These are phyloP conservation scores for Metroxylon sagu DNA, from an alignment of 176 grass and related monocot genomes.

Conservation along the genomic window DNA sequence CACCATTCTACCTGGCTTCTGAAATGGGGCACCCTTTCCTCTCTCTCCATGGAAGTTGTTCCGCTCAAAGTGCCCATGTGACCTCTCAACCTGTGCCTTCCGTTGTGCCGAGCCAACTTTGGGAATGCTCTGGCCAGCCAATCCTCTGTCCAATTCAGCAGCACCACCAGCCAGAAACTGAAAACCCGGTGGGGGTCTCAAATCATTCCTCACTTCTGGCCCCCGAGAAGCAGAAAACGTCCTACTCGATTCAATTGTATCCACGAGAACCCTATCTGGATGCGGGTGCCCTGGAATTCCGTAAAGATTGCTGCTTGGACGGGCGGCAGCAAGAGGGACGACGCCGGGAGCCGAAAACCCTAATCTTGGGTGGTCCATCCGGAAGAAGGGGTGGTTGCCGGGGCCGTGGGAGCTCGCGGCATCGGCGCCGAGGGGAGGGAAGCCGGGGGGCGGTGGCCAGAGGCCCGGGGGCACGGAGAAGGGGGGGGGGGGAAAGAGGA, in stretches of 20 bases:
- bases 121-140: neutral
- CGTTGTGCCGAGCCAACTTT: conserved; percentile 7
- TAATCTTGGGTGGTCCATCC: conserved; percentile 20
- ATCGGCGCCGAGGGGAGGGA: neutral
- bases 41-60: conserved; percentile 4
- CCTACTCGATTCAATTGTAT: neutral
- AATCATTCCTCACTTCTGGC: neutral
- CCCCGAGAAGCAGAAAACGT: neutral
- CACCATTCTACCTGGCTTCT: too few relatives aligned
- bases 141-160: neutral
- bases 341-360: conserved; percentile 5
- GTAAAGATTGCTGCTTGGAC: conserved; percentile 6
- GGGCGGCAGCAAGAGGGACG: conserved; percentile 5
- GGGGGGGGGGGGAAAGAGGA: conserved; percentile 10
- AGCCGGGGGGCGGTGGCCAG: conserved; percentile 20
- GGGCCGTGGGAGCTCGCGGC: conserved; percentile 1
- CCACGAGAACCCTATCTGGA: too few relatives aligned
- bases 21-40: neutral
- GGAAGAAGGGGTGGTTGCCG: conserved; percentile 10
- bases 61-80: conserved; percentile 4
- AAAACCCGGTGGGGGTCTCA: conserved; percentile 39
- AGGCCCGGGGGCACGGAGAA: neutral
- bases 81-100: neutral
- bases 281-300: neutral
- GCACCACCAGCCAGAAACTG: neutral